Evolutionary conservation across 2,329 filamentous ascomycete species (phyloP).

Genomic region (Colletotrichum incanum): DNA sequence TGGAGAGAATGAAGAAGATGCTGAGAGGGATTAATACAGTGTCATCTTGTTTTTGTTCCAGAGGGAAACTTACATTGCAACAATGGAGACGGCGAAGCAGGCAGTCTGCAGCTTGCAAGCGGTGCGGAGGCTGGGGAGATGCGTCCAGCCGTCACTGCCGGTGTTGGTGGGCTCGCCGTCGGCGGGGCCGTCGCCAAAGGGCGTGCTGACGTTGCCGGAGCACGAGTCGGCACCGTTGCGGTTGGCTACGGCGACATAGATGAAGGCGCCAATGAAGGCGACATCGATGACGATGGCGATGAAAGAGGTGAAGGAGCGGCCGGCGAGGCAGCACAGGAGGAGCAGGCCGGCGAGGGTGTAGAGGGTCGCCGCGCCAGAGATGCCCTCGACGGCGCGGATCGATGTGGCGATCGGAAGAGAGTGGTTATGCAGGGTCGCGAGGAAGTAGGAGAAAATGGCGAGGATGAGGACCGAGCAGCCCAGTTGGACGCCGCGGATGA

Average conservation of each 20-base stretch:
- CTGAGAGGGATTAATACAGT: constrained; percentile 55
- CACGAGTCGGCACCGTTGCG: constrained; percentile 79
- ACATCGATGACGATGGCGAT: constrained; percentile 84
- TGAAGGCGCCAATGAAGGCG: constrained; percentile 82
- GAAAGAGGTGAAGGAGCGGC: constrained; percentile 80
- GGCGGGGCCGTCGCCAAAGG: constrained; percentile 76
- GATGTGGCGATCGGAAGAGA: constrained; percentile 74
- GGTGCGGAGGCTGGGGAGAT: constrained; percentile 62
- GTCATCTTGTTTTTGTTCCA: too few species aligned
- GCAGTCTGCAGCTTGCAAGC: constrained; percentile 85
- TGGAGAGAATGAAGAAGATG: constrained; percentile 82
- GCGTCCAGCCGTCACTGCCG: constrained; percentile 65
- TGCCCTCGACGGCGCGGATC: constrained; percentile 82
- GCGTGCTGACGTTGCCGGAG: constrained; percentile 72
- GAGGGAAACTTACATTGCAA: constrained; percentile 74
- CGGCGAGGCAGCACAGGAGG: constrained; percentile 85
- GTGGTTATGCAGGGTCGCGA: constrained; percentile 79
- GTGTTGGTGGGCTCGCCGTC: constrained; percentile 62
- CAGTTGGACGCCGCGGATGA: constrained; percentile 82
- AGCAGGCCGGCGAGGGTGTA: constrained; percentile 83
- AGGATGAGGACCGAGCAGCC: constrained; percentile 81
- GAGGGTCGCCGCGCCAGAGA: constrained; percentile 81
- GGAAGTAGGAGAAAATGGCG: constrained; percentile 87
- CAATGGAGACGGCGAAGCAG: constrained; percentile 83
- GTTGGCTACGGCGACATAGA: constrained; percentile 86